Base-by-base conservation (phyloP, 106 monocot species). In the Narthecium ossifragum region DNA sequence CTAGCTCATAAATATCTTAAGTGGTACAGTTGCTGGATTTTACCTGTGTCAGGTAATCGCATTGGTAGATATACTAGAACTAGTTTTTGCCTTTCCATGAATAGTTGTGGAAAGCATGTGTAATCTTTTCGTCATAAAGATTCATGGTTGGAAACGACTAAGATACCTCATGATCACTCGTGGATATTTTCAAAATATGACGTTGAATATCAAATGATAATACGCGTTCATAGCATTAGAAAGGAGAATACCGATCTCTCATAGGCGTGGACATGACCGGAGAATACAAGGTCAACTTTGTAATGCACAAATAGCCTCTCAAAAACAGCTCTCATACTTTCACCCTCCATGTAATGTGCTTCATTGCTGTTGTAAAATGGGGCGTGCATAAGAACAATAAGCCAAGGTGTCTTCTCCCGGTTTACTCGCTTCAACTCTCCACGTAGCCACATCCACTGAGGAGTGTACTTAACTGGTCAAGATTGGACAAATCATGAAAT, bases 241-340 rank as follows among this genome's bases (percentile, higher is more conserved):
- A 17, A 41, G 63, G 31, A 21, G 26, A 27, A 8, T 90, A 96
- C 96, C 73, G 96, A 98, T 90, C 90, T 78, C 73, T 98, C 96
- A 51, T 98, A 98, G 31, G 96, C 96, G 76, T 98, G 96, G 29
- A 98, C 96, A 34, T 96, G 90, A 26, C 96, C 96, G 17, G 96
- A 77, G 70, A 96, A 96, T 57, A 96, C 76, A 6, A 96, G 17
- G 47, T 96, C 96, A 40, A 96, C 90, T 73, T 77, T 96, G 37
- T 78, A 77, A 28, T 61, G 71, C 17, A 96, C 81, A 71, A 96
- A 86, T 90, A 90, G 87, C 29, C 38, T 54, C 71, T 96, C 96
- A 60, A 96, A 96, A 57, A 40, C 96, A 57, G 59, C 85, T 22
- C 96, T 29, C 86, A 96, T 96, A 33, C 86, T 84, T 74, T 96